These are phyloP conservation scores for Alternaria incomplexa DNA, from an alignment of 2,329 filamentous ascomycete species.

Conservation along the genomic window DNA sequence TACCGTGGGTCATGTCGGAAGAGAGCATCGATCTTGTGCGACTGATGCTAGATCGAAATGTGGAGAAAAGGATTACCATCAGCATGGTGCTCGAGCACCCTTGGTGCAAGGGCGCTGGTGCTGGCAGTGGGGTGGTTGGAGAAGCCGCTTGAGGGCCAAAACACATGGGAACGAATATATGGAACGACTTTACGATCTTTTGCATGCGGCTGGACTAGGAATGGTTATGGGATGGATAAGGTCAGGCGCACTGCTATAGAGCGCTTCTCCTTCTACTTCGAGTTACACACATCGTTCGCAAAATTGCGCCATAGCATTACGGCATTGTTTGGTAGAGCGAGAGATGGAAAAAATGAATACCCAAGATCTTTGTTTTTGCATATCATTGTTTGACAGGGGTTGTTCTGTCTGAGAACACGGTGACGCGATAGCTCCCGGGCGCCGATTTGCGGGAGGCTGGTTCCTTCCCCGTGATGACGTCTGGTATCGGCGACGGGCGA, in stretches of 20 bases:
- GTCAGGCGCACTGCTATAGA: background rate
- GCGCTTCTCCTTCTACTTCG: background rate
- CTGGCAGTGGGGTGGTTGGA: background rate
- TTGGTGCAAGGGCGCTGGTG: constrained; percentile 65
- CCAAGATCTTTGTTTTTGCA: background rate
- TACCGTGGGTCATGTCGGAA: constrained; percentile 88
- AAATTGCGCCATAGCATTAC: background rate
- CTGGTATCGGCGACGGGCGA: background rate
- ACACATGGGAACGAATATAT: background rate
- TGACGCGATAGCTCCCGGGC: background rate
- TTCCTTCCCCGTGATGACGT: background rate
- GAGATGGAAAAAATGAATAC: constrained; percentile 1
- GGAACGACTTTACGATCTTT: constrained; percentile 7
- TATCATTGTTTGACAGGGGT: background rate
- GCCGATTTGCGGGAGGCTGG: background rate
- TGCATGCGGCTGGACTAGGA: background rate
- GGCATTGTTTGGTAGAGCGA: background rate
- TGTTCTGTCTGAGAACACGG: background rate
- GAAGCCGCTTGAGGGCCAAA: background rate
- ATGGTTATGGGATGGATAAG: background rate
- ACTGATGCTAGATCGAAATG: constrained; percentile 90
- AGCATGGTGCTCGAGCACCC: constrained; percentile 84
- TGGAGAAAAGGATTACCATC: constrained; percentile 82
- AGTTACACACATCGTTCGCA: background rate
- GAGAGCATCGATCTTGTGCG: constrained; percentile 91